These are phyloP conservation scores for Carex myosuroides DNA, from an alignment of 176 grass and related monocot species.

Conservation along the genomic window DNA sequence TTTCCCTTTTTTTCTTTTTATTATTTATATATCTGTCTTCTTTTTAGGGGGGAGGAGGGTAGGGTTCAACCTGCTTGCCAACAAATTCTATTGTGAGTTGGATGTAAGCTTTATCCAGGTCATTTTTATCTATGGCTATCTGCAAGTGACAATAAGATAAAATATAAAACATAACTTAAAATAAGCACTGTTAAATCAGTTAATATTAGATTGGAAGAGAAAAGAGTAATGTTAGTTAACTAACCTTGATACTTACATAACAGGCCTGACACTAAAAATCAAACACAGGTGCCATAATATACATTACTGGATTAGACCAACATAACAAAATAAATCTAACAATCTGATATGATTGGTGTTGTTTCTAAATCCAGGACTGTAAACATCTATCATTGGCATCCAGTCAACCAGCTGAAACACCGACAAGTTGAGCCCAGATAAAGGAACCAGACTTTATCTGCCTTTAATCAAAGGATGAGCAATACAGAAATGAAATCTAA, in stretches of 20 bases:
- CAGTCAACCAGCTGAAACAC: not conserved
- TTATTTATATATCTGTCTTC: not conserved
- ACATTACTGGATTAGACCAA: not conserved
- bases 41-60: not conserved
- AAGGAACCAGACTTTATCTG: not conserved
- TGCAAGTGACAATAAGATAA: constrained; percentile 30
- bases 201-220: constrained; percentile 5
- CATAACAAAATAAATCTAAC: not conserved
- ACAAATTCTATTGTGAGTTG: constrained; percentile 84
- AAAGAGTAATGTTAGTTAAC: not conserved
- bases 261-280: not conserved
- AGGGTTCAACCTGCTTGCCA: constrained; percentile 56
- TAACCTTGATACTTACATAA: not conserved
- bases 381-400: not conserved
- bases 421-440: not conserved
- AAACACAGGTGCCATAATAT: not conserved
- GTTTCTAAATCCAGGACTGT: not conserved
- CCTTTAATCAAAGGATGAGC: not conserved
- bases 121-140: constrained; percentile 83
- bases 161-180: constrained; percentile 4
- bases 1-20: not conserved
- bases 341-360: not conserved
- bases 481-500: not conserved
- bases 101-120: constrained; percentile 85
- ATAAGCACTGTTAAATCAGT: constrained; percentile 20